Base-by-base conservation (phyloP, 2,329 filamentous ascomycete species). In the Diaporthe nobilis region DNA sequence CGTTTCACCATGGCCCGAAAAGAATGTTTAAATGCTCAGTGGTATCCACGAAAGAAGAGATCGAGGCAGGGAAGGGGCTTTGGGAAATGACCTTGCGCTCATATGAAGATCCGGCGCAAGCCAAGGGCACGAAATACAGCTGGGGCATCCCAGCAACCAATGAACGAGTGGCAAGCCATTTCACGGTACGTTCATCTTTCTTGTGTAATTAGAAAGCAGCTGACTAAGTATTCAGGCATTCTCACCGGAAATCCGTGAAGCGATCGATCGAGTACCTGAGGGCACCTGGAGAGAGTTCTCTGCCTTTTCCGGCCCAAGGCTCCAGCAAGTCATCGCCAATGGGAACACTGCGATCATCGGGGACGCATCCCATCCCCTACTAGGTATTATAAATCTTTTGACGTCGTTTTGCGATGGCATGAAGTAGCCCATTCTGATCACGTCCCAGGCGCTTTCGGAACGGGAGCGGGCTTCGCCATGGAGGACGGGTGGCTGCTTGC, bases 1-100 rank as follows among this genome's bases (percentile, higher is more conserved):
- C 65, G 13, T 75, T 75, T 6, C 73, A 75, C 44, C 73, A 75
- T 34, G 73, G 73, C 12, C 73, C 73, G 1, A 58, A 37, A 10
- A 63, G 65, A 34, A 75, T 71, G 44, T 75, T 75, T 53, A 75
- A 75, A 22, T 71, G 73, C 22, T 75, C 73, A 17, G 73, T 75
- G 8, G 65, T 75, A 0, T 75, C 73, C 1, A 75, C 63, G 4
- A 17, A 71, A 49, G 55, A 75, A 28, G 73, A 75, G 8, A 57
- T 75, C 3, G 65, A 63, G 10, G 25, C 34, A 22, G 73, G 73
- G 2, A n/a, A 75, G 7, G 73, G 65, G 17, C 57, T 71, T 4
- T 75, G 73, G 73, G 73, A 75, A n/a, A 34, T 71, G 65, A 75
- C 73, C 9, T 37, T 75, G 31, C 63, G 73, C n/a, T 31, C 73